Evolutionary conservation across 257 asterid species (phyloP).

Genomic region (Galeopsis tetrahit): DNA sequence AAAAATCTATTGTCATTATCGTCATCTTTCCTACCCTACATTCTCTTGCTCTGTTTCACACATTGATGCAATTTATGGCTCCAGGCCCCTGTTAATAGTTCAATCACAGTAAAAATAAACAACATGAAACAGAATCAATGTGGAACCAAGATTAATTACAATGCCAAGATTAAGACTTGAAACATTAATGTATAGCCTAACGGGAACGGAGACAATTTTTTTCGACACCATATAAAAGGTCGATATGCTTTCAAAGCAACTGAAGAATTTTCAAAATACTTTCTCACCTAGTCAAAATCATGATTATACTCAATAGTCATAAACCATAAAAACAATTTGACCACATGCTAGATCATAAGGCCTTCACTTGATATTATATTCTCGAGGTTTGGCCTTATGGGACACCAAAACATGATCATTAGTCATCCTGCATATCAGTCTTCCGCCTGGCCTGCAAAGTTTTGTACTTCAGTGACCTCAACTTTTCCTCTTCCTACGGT

Average conservation of each 20-base stretch:
- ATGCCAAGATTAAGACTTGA: neutral
- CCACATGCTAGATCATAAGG: neutral
- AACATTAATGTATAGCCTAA: neutral
- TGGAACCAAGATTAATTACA: neutral
- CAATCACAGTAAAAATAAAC: neutral
- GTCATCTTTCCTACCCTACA: no score
- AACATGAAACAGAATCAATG: conserved; percentile 3
- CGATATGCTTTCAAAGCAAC: neutral
- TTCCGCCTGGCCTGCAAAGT: conserved; percentile 89
- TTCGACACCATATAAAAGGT: neutral
- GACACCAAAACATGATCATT: conserved; percentile 26
- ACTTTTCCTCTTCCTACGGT: conserved; percentile 71
- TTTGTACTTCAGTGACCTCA: conserved; percentile 84
- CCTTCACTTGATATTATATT: neutral
- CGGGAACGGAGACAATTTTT: neutral
- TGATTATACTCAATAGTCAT: conserved; percentile 7
- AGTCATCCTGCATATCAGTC: conserved; percentile 86
- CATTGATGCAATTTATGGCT: no score
- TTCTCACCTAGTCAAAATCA: conserved; percentile 1
- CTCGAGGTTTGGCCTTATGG: neutral
- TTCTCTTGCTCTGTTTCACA: no score
- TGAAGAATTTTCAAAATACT: neutral
- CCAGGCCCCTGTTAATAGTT: neutral
- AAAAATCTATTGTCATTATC: no score
- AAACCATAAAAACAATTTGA: conserved; percentile 8